Base-by-base conservation (phyloP, 768 basidiomycete genomes). In the Collybia mongolica region DNA sequence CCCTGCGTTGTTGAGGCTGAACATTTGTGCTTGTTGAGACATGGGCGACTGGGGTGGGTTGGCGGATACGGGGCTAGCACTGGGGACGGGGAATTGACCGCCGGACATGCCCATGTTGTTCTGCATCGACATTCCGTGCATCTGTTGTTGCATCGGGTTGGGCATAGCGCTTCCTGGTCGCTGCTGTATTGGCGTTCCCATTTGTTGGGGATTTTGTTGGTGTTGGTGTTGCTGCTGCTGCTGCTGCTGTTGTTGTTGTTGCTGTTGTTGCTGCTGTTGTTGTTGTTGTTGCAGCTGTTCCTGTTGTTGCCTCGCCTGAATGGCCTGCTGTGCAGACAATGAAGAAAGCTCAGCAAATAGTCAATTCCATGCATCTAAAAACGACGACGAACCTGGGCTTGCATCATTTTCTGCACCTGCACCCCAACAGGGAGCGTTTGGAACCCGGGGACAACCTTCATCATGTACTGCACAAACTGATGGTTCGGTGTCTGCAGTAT, bases 321-420 rank as follows among this genome's bases (percentile, higher is more conserved):
- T 4, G 12, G 18, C 15, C 35, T 60, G 46, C 22, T 51, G n/a
- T 35, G 23, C 7, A 19, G 19, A 36, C 11, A 26, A 12, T n/a
- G 18, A 19, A 17, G 44, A 39, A 35, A 14, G 3, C 26, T 4
- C 24, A 46, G 38, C 23, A 24, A 28, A 18, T 14, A 12, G 11
- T 50, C 48, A 52, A 35, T 26, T 7, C 39, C 19, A 39, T 39
- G 1, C 19, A 37, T 6, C 5, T 11, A 50, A 35, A 9, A 46
- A 44, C 49, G 51, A 50, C 46, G 6, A 65, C 71, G 44, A 55
- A 84, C 84, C 72, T 82, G 81, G 12, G 79, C 60, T 48, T 65
- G 52, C 29, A 78, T 63, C 65, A 88, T 69, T 60, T 74, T 81
- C 64, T 85, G 84, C 54, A 88, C 59, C 66, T 89, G 85, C 57